Evolutionary conservation across 2,329 filamentous ascomycete species (phyloP), one percentile per base, ranked within the genome.

Genomic region (Penicillium aurantiogriseum): DNA sequence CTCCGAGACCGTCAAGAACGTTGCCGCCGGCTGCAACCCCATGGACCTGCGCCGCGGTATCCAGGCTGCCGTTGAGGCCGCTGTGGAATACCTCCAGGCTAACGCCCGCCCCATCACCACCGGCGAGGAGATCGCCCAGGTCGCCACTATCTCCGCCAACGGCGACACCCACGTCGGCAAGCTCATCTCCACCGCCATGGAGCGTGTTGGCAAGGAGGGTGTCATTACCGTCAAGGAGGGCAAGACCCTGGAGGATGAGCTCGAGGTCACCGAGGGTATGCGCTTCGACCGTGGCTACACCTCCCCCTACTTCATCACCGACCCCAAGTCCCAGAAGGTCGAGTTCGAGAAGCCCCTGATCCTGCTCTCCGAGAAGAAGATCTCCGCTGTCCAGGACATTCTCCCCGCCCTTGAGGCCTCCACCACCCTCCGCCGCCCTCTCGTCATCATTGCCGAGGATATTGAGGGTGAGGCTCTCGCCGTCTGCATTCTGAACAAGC

Each of bases 191-290:
- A 97, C 88, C 75, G 94, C 94, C 69, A 99, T 99, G 94, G 94
- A 99, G 86, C 96, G 96, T 86, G 94, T 99, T 64, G 94, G 94
- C 80, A 99, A 99, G 86, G 94, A 99, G 83, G 94, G 94, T 84
- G 94, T 99, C 74, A 99, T 99, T 78, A 99, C 94, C 58, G 93
- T 97, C 74, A 99, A 99, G 89, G 94, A 99, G 85, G 94, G 94
- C 76, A 99, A 97, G 89, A 97, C 94, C 60, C 88, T 96, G 74
- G 87, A 90, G 71, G 94, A 99, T 70, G 94, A 99, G 86, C 89
- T 99, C 56, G 94, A 99, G 82, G 88, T 99, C 62, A 99, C 94
- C 59, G 94, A 99, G 88, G 94, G 94, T 77, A 99, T 99, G 94
- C 92, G 94, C 79, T 99, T 99, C 82, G 94, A 99, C 86, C 93